Evolutionary conservation across 2,329 filamentous ascomycete genomes (phyloP).

Genomic region (Paraphoma sp.): DNA sequence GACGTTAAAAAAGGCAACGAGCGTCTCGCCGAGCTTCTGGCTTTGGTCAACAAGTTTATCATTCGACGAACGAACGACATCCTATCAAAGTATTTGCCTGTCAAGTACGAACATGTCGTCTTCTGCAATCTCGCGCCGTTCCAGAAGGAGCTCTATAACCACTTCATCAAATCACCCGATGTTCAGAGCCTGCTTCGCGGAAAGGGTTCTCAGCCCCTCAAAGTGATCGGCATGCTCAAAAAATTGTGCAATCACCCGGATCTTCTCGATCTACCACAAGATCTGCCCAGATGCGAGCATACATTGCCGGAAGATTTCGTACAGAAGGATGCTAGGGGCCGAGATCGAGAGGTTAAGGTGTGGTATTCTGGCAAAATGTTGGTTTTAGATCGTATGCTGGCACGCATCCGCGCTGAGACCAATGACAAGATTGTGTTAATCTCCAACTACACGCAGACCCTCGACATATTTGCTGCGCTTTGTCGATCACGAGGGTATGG

Average conservation of each 20-base stretch:
- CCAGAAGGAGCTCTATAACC: constrained; percentile 91
- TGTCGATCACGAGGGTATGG: constrained; percentile 88
- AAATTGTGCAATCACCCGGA: constrained; percentile 99
- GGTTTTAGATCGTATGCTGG: constrained; percentile 97
- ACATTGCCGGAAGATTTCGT: constrained; percentile 87
- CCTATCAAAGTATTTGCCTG: constrained; percentile 92
- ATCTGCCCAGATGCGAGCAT: constrained; percentile 85
- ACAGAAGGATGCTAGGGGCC: constrained; percentile 83
- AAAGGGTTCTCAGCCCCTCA: constrained; percentile 93
- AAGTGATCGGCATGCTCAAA: constrained; percentile 95
- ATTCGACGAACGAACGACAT: constrained; percentile 98
- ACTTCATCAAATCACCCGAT: constrained; percentile 94
- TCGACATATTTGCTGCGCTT: constrained; percentile 91
- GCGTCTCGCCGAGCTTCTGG: constrained; percentile 79
- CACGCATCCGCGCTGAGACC: constrained; percentile 91
- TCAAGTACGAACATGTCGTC: constrained; percentile 99
- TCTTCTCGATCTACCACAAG: constrained; percentile 79
- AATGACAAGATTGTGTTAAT: constrained; percentile 99
- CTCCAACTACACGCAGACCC: constrained; percentile 95
- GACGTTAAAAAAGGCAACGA: constrained; percentile 85
- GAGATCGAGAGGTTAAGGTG: constrained; percentile 89
- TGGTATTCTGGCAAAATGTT: constrained; percentile 99
- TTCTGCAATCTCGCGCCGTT: constrained; percentile 96
- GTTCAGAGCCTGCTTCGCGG: constrained; percentile 91
- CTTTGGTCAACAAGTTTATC: constrained; percentile 95